Base-by-base conservation (phyloP, 495 filamentous ascomycete species). In the Penicillium simplicissimum region DNA sequence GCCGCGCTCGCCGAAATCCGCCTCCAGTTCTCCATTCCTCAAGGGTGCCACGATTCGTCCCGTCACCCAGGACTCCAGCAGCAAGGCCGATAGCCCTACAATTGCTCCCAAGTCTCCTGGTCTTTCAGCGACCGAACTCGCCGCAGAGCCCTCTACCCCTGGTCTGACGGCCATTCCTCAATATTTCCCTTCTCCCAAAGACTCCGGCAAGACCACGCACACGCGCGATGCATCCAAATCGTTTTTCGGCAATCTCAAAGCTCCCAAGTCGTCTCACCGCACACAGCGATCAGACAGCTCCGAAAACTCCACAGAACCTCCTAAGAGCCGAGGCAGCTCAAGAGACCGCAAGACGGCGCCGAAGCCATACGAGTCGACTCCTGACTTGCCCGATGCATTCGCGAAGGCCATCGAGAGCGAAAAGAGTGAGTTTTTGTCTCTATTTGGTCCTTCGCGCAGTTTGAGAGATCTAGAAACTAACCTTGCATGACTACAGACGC, bases 241-340 rank as follows among this genome's bases (percentile, higher is more conserved):
- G 3, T 84, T 87, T 47, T 87, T 87, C 59, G 75, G 82, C 23
- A 85, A 78, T 53, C 71, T 85, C 57, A 83, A 82, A 59, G 81
- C 82, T 23, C 79, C 83, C 0, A 86, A 82, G 54, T 80, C 82
- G 10, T 85, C 84, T 0, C 79, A 80, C 33, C 71, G 67, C 40
- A 45, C 74, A 43, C 76, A 76, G 33, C 67, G 70, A 37, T 81
- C 76, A 42, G 77, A 81, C 52, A 68, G 75, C 55, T 79, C 79
- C 1, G 68, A 67, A 2, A 67, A 76, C 42, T 78, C 74, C 4
- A 65, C 71, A 13, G 77, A 79, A 7, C 75, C 69, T 9, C 70
- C 77, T 5, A 79, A 79, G 59, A 81, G 78, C 60, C 74, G 79
- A 17, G 77, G 75, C 0, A 76, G 71, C 48, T 81, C 79, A 1